phyloP scores from a whole-genome alignment of 139 green algal species.

The Klebsormidium nitens region DNA sequence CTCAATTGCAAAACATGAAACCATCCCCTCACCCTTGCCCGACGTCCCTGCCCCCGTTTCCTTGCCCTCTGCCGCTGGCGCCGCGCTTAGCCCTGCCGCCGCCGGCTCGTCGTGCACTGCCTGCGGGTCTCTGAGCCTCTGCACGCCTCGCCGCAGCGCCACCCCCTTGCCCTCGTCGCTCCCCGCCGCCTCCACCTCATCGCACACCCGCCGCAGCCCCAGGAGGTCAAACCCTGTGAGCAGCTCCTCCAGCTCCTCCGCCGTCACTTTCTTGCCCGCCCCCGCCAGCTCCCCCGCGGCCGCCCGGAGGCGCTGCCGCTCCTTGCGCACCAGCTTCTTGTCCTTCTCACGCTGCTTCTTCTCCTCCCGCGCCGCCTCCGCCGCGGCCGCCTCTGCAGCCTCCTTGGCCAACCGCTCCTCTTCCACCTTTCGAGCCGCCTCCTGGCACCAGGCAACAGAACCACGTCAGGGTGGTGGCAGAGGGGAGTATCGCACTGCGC shows the following conservation, averaged over 20 bases:
- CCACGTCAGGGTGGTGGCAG: too few relatives aligned
- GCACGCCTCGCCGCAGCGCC: neutral
- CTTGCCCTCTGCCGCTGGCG: neutral
- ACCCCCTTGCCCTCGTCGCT: too few relatives aligned
- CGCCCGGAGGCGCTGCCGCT: conserved; percentile 62
- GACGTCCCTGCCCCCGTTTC: neutral
- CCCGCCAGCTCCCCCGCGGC: neutral
- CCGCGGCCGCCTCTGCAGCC: conserved; percentile 26
- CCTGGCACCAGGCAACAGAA: too few relatives aligned
- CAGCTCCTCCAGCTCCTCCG: neutral
- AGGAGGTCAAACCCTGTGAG: neutral
- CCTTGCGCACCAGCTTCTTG: conserved; percentile 78
- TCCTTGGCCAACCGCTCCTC: conserved; percentile 32
- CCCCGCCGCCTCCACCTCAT: neutral
- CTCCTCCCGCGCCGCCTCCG: conserved; percentile 39
- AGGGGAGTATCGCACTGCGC: too few relatives aligned
- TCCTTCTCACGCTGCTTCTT: conserved; percentile 68
- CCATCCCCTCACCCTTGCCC: too few relatives aligned
- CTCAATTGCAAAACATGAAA: too few relatives aligned
- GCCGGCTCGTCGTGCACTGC: too few relatives aligned
- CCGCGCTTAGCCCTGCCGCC: too few relatives aligned
- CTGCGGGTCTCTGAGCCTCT: too few relatives aligned
- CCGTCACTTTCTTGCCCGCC: neutral
- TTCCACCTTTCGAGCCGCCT: conserved; percentile 40
- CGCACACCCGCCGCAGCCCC: neutral